Base-by-base conservation (phyloP, 2,329 filamentous ascomycete species). In the Ophiostoma ips region DNA sequence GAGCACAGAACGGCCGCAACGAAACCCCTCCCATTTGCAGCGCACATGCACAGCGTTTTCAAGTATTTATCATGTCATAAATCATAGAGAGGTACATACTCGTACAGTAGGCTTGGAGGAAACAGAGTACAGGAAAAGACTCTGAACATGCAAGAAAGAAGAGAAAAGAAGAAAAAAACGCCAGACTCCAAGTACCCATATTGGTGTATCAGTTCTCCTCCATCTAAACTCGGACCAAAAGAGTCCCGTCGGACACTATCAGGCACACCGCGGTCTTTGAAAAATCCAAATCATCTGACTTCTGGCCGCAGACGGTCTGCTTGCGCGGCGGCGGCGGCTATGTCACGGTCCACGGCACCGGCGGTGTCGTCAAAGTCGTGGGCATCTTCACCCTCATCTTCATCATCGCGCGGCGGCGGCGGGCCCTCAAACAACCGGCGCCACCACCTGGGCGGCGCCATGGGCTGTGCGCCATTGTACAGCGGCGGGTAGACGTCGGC, bases 401-500 rank as follows among this genome's bases (percentile, higher is more conserved):
- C 58, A 12, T 51, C 52, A 64, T 31, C 38, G 13, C 33, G 33
- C 5, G 10, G 45, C 9, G 60, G 62, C 33, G 62, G 68, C 45
- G 70, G 68, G n/a, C 74, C 69, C 56, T 82, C 88, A 61, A 95
- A 95, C 16, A 96, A 61, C 38, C 88, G 76, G 52, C 85, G 77
- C 90, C 90, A 98, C 82, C 87, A 95, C 52, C 71, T 69, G 0
- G 92, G 92, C 35, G 92, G 90, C 59, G 95, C 90, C 45, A 98
- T 72, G 1, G 92, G 92, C 50, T 86, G 76, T 48, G 84, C 82
- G 16, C 87, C 87, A 55, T 84, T 81, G 66, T 95, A 86, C 40
- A 95, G 76, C 3, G 88, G 85, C 3, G 92, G 92, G 65, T 95
- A 98, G 15, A 98, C 89, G 64, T 98, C 92, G 53, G 82, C 86